Conservation (phyloP, 306 rosid genomes). For the Argentina anserina region DNA sequence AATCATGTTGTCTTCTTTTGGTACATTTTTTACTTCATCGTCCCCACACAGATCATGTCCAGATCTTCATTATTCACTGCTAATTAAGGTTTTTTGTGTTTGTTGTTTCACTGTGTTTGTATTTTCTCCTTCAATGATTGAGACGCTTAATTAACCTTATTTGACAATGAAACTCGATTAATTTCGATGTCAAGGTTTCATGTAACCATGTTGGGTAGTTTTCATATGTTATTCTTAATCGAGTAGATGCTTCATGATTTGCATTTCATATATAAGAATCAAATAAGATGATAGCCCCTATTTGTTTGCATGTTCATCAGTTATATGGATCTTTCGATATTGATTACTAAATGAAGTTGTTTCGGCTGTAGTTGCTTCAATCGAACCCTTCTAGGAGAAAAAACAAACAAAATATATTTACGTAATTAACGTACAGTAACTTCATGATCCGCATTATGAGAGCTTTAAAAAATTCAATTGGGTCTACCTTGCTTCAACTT, state of each 20-base stretch:
- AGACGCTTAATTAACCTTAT: neutral
- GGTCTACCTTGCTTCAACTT: neutral
- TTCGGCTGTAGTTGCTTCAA: neutral
- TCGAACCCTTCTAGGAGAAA: neutral
- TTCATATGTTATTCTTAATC: neutral
- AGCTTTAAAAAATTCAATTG: neutral
- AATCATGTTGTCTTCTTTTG: constrained; percentile 3
- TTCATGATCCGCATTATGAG: neutral
- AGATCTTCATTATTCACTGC: neutral
- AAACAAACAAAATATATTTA: neutral
- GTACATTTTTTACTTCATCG: neutral
- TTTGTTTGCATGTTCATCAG: neutral
- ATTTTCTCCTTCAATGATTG: neutral
- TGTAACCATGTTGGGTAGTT: too few relatives aligned
- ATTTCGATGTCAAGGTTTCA: too few relatives aligned
- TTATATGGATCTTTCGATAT: neutral
- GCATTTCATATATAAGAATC: neutral
- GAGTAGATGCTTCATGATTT: neutral
- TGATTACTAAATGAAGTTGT: neutral
- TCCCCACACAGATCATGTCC: constrained; percentile 16
- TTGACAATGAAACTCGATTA: neutral
- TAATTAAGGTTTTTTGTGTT: neutral
- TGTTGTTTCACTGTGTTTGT: neutral
- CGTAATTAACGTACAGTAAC: neutral
- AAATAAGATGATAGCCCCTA: neutral